Percentiles rank a stretch among this genome's conserved stretches.
These are phyloP conservation scores for Cucurbita pepo DNA, from an alignment of 306 rosid species.

Conservation along the genomic window DNA sequence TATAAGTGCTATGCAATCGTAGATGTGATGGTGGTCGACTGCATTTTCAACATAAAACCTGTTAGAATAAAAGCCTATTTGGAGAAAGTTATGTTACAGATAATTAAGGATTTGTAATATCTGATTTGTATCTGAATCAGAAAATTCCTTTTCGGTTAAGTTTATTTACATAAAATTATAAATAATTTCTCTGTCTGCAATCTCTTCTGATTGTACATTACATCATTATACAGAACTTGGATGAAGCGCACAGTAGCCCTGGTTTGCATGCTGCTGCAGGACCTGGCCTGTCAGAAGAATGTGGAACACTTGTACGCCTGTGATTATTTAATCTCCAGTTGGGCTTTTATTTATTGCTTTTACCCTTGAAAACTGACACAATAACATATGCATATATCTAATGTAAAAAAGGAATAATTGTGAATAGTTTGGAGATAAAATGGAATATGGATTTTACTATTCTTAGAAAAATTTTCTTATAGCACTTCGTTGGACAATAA, in stretches of 20 bases:
- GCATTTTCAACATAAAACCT: neutral
- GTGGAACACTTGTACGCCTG: conserved; percentile 59
- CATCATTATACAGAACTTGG: conserved; percentile 47
- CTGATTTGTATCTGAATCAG: too few species aligned
- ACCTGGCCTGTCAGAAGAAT: conserved; percentile 96
- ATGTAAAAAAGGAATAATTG: neutral
- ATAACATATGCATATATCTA: neutral
- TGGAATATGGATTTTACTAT: neutral
- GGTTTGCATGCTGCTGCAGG: conserved; percentile 97
- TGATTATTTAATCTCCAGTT: neutral
- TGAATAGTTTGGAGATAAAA: neutral
- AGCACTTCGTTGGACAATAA: neutral
- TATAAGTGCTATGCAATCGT: neutral
- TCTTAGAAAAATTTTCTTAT: neutral
- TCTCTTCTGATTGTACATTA: neutral
- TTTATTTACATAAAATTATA: neutral
- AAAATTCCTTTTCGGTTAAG: neutral
- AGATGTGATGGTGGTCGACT: neutral
- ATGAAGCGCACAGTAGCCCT: conserved; percentile 92
- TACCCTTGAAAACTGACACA: neutral
- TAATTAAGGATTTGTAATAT: neutral
- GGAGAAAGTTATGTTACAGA: neutral
- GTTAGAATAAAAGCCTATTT: neutral
- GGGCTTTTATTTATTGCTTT: conserved; percentile 4
- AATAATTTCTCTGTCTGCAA: conserved; percentile 5